phyloP scores from a whole-genome alignment of 2,329 filamentous ascomycete species.

The Parastagonospora nodorum region DNA sequence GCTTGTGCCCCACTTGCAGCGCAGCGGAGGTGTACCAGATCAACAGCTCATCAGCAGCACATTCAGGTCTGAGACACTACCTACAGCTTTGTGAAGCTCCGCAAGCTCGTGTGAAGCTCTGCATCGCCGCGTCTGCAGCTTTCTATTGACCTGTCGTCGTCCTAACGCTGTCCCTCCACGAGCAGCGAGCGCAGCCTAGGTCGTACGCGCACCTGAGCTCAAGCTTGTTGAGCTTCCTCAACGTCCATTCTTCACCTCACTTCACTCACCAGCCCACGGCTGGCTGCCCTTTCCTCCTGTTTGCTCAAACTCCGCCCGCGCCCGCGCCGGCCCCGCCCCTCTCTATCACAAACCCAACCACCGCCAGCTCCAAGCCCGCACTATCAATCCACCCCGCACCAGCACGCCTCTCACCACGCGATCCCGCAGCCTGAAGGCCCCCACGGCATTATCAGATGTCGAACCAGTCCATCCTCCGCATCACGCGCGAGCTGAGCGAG shows the following conservation, averaged over 20 bases:
- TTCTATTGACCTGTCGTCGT: no score
- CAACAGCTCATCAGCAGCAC: no score
- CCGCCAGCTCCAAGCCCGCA: not conserved
- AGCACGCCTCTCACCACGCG: not conserved
- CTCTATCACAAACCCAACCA: not conserved
- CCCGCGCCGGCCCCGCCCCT: not conserved
- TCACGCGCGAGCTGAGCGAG: slow-evolving; percentile 85
- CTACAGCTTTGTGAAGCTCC: no score
- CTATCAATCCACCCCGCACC: not conserved
- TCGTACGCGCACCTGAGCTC: slow-evolving; percentile 7
- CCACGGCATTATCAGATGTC: slow-evolving; percentile 58
- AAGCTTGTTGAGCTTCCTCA: slow-evolving; percentile 1
- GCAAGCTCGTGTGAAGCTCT: no score
- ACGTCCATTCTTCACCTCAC: slow-evolving; percentile 1
- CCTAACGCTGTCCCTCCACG: no score
- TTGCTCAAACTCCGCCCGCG: not conserved
- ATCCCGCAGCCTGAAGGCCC: slow-evolving; percentile 4
- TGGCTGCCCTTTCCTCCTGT: slow-evolving; percentile 6
- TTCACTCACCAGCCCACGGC: slow-evolving; percentile 4
- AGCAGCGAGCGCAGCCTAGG: not conserved
- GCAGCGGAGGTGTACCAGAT: not conserved
- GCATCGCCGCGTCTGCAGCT: no score
- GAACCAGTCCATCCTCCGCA: slow-evolving; percentile 86
- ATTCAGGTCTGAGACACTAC: no score
- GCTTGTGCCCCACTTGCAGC: not conserved